Conservation (phyloP, 23 red algal species). For the Gracilaria vermiculophylla region DNA sequence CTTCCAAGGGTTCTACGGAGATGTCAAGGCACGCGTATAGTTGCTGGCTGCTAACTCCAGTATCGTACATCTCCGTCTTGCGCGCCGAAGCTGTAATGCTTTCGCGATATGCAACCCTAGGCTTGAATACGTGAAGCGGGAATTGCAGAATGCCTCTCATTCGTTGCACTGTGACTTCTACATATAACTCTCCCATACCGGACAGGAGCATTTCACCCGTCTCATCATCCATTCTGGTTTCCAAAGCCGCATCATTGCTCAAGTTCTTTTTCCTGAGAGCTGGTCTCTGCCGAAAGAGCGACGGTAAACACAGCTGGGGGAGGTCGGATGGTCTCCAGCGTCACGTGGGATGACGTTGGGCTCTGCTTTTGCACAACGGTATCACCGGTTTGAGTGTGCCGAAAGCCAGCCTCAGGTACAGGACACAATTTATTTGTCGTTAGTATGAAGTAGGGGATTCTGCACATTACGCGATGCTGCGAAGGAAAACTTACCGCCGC, state of each 20-base stretch:
- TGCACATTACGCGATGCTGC: no score
- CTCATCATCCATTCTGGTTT: constrained; percentile 47
- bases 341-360: constrained; percentile 17
- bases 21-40: constrained; percentile 48
- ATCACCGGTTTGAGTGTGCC: constrained; percentile 82
- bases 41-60: constrained; percentile 33
- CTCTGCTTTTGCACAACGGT: constrained; percentile 54
- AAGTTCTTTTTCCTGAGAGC: constrained; percentile 52
- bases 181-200: constrained; percentile 94
- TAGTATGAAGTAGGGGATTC: no score
- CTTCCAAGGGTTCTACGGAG: no score
- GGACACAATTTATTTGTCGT: background rate
- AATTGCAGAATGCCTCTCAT: constrained; percentile 32
- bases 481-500: constrained; percentile 56
- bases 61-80: constrained; percentile 31
- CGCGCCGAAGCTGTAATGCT: constrained; percentile 21
- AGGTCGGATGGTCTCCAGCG: constrained; percentile 57
- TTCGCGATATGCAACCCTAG: constrained; percentile 79
- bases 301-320: constrained; percentile 86
- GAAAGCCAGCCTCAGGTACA: no score
- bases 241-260: constrained; percentile 71
- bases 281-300: constrained; percentile 64
- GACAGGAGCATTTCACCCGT: constrained; percentile 76
- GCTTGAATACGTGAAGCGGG: constrained; percentile 43
- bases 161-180: constrained; percentile 75